Evolutionary conservation across 129 eudicot species (phyloP), one percentile per base, ranked within the genome.

Genomic region (Solidago caesia): DNA sequence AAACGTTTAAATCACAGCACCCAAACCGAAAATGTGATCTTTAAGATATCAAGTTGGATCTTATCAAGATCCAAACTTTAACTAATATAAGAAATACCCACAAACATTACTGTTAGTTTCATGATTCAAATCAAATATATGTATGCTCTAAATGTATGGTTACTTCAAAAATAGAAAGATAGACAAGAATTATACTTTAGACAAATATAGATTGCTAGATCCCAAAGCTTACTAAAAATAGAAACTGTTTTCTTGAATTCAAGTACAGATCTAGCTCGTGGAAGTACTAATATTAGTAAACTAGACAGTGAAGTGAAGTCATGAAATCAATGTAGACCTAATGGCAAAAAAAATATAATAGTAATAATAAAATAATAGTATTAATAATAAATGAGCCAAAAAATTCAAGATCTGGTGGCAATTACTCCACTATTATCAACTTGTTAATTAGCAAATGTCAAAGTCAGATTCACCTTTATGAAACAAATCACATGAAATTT

Each of bases 401-500:
- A 68, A 15, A 42, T 64, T 45, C 59, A 67, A 82, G 85, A 87
- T 87, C 88, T 84, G 81, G 80, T 75, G 55, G 76, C 78, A 79
- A 74, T 79, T 48, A 83, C 74, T 75, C 15, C 62, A 74, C 67
- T 64, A 66, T 39, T 63, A 10, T 76, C 68, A 43, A 61, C 74
- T 82, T 74, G 52, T 75, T 75, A 44, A 67, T 75, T 66, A 27
- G 43, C 47, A 69, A 29, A 70, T 60, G 81, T 80, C 70, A 53
- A 67, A 66, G 80, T 81, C 76, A 63, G 61, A 53, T 68, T 73
- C 70, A 67, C 63, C 76, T 83, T 87, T 85, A 79, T 79, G 53
- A 63, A 33, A 61, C 65, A 75, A 49, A 72, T 70, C 89, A 82
- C 93, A 85, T 90, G 91, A 74, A 60, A 57, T 60, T 73, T 70